A percentile compares a stretch with the other conserved stretches of the same genome.
Conservation (phyloP, 2,329 filamentous ascomycete species). For the Trichoderma semiorbis region DNA sequence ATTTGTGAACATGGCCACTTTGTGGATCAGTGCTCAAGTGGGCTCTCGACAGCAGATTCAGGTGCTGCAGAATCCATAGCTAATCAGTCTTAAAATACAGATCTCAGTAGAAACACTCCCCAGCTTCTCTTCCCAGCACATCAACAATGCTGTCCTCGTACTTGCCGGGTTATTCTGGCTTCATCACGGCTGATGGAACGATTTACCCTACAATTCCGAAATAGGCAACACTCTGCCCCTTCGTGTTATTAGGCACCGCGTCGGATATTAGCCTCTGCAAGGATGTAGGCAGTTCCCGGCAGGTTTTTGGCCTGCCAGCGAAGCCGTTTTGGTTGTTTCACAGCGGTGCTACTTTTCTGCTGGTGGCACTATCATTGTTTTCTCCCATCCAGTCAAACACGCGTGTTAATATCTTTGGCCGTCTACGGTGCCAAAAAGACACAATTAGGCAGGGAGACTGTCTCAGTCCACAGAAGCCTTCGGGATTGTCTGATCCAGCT, state of each 20-base stretch:
- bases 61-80: not conserved
- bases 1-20: not conserved
- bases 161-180: not conserved
- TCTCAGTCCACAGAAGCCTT: not conserved
- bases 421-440: not conserved
- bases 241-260: not conserved
- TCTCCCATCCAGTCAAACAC: not conserved
- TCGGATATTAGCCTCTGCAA: constrained; percentile 7
- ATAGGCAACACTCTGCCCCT: not conserved
- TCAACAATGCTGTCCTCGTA: not conserved
- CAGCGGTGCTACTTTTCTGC: not conserved
- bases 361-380: not conserved
- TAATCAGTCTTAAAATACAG: not conserved
- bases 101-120: not conserved
- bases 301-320: not conserved
- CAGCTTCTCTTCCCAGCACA: not conserved
- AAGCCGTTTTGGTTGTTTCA: constrained; percentile 8
- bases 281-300: constrained; percentile 5
- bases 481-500: not conserved
- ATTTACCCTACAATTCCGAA: constrained; percentile 2
- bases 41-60: not conserved
- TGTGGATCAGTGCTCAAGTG: not conserved
- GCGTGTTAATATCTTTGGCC: not conserved
- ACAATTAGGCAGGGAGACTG: not conserved
- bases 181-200: not conserved